Percentiles rank a stretch among this genome's conserved stretches.
These are phyloP conservation scores for Dillenia suffruticosa DNA, from an alignment of 164 flowering plant genomes.

Conservation along the genomic window DNA sequence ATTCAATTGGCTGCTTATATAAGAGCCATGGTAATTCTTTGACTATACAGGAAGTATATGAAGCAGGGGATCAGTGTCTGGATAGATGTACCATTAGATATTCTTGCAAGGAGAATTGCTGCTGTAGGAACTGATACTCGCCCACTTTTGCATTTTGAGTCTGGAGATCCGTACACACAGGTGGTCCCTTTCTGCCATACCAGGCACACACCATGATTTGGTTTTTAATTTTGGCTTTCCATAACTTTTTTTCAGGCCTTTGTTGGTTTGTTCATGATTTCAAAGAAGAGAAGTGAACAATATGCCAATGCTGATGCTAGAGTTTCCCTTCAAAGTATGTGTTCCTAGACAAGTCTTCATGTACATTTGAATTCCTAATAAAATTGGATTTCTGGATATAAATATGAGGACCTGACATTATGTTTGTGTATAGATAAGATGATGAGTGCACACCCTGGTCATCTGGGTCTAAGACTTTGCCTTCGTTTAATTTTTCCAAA, in stretches of 20 bases:
- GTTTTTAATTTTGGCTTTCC: background rate
- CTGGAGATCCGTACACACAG: conserved; percentile 74
- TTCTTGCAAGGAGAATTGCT: conserved; percentile 78
- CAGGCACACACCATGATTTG: background rate
- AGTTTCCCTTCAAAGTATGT: conserved; percentile 74
- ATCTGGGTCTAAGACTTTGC: no score
- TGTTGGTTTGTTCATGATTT: conserved; percentile 49
- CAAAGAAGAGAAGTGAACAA: conserved; percentile 63
- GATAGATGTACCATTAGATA: conserved; percentile 46
- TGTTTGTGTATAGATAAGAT: no score
- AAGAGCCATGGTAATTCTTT: background rate
- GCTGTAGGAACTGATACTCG: conserved; percentile 88
- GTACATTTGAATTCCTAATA: no score
- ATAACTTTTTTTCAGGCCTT: conserved; percentile 41
- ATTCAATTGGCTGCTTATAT: background rate
- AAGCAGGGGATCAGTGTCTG: conserved; percentile 21
- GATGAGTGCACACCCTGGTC: no score
- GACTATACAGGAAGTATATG: conserved; percentile 23
- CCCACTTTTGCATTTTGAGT: conserved; percentile 74
- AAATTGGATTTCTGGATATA: no score
- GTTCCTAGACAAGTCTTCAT: background rate
- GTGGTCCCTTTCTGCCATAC: conserved; percentile 23
- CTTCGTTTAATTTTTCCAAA: no score
- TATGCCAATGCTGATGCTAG: conserved; percentile 72
- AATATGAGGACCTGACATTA: no score